phyloP scores from a whole-genome alignment of 352 stramenopile genomes.

The Pythium phragmiticola region DNA sequence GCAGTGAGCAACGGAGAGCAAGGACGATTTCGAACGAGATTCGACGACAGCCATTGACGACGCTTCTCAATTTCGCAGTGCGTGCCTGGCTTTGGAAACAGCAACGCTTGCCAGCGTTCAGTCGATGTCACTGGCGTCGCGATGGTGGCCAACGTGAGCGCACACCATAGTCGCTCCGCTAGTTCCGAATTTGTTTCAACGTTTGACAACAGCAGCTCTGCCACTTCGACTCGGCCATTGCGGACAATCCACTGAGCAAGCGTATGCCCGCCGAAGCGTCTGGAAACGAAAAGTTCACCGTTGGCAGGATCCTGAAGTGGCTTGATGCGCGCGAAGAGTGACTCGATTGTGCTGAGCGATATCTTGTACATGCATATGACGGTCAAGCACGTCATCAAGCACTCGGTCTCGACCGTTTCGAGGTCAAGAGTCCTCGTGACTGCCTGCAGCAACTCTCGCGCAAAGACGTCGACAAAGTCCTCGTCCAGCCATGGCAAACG shows the following conservation, averaged over 20 bases:
- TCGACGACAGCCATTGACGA: not conserved
- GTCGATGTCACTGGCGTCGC: not conserved
- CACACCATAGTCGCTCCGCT: conserved; percentile 1
- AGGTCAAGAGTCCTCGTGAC: not conserved
- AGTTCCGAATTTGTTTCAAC: not conserved
- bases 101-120: not conserved
- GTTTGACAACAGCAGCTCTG: conserved; percentile 1
- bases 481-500: not conserved
- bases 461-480: not conserved
- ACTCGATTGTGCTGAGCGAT: not conserved
- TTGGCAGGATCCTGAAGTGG: not conserved
- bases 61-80: not conserved
- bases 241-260: conserved; percentile 2
- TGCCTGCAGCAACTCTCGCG: not conserved
- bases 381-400: not conserved
- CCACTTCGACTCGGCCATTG: not conserved
- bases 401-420: not conserved
- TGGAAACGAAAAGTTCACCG: not conserved
- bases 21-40: not conserved
- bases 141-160: not conserved
- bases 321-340: not conserved
- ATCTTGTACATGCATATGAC: not conserved
- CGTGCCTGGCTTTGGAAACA: not conserved
- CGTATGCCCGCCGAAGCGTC: not conserved
- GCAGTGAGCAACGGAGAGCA: not conserved